Evolutionary conservation across 2,329 filamentous ascomycete species (phyloP).

Genomic region (Fusarium protoensiforme): DNA sequence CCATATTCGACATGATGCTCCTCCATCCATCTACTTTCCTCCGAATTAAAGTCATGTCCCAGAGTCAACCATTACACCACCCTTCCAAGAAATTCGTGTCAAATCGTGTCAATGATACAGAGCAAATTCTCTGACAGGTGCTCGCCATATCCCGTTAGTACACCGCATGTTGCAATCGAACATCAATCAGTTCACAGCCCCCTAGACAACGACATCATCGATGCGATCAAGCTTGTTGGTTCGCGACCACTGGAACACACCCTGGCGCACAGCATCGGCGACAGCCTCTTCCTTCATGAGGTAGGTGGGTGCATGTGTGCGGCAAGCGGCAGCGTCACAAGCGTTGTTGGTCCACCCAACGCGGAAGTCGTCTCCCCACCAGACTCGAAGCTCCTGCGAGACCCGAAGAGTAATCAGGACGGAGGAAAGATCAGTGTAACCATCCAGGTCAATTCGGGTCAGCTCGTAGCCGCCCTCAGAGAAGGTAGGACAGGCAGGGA

Average conservation of each 20-base stretch:
- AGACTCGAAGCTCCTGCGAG: constrained; percentile 50
- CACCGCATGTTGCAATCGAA: constrained; percentile 10
- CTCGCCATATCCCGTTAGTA: constrained; percentile 36
- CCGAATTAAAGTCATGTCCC: constrained; percentile 46
- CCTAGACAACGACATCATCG: constrained; percentile 46
- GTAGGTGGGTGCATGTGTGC: constrained; percentile 40
- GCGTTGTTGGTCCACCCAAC: constrained; percentile 56
- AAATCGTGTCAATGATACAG: constrained; percentile 48
- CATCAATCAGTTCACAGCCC: constrained; percentile 44
- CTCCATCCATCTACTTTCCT: constrained; percentile 40
- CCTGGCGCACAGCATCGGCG: constrained; percentile 44
- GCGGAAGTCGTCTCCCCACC: constrained; percentile 56
- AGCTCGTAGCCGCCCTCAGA: constrained; percentile 48
- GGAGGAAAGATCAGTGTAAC: constrained; percentile 53
- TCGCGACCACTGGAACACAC: constrained; percentile 50
- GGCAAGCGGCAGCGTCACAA: constrained; percentile 52
- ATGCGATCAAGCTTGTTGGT: constrained; percentile 48
- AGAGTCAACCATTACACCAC: constrained; percentile 46
- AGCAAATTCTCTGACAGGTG: constrained; percentile 44
- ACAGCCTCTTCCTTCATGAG: constrained; percentile 48
- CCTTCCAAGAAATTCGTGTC: constrained; percentile 50
- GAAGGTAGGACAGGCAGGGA: constrained; percentile 52
- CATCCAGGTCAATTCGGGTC: constrained; percentile 50
- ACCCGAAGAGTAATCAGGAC: constrained; percentile 52
- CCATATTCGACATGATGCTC: constrained; percentile 41